Evolutionary conservation across 805 yeast genomes (phyloP).

Genomic region (Wickerhamomyces bovis): DNA sequence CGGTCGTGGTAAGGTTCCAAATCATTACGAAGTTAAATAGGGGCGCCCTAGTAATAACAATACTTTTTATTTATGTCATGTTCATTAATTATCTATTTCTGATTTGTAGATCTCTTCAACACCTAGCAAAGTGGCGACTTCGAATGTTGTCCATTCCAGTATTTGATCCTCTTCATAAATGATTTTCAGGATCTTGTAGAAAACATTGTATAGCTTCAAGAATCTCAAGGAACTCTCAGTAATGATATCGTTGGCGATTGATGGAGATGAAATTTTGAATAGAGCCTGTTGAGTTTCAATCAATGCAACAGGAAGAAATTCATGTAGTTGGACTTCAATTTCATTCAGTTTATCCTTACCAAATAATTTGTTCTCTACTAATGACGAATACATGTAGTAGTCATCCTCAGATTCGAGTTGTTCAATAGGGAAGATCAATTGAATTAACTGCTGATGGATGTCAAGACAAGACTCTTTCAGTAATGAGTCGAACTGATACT

Average conservation of each 20-base stretch:
- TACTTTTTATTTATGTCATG: background rate
- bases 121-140: slow-evolving; percentile 67
- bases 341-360: slow-evolving; percentile 35
- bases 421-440: slow-evolving; percentile 63
- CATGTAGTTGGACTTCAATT: slow-evolving; percentile 41
- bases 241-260: slow-evolving; percentile 49
- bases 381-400: slow-evolving; percentile 57
- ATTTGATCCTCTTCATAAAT: slow-evolving; percentile 28
- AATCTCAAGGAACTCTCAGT: slow-evolving; percentile 43
- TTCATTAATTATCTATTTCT: background rate
- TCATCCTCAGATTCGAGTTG: slow-evolving; percentile 48
- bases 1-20: slow-evolving; percentile 78
- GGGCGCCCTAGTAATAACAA: too few species aligned
- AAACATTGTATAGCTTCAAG: slow-evolving; percentile 33
- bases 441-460: slow-evolving; percentile 57
- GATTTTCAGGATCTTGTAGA: slow-evolving; percentile 29
- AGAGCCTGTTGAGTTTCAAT: slow-evolving; percentile 54
- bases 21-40: slow-evolving; percentile 25
- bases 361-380: slow-evolving; percentile 55
- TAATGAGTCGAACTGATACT: slow-evolving; percentile 41
- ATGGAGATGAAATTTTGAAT: slow-evolving; percentile 57
- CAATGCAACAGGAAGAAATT: slow-evolving; percentile 53
- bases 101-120: slow-evolving; percentile 36
- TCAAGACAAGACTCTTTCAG: slow-evolving; percentile 47
- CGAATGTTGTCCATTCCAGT: slow-evolving; percentile 50